These are phyloP conservation scores for Lumnitzera racemosa DNA, from an alignment of 345 rosid species.

Conservation along the genomic window DNA sequence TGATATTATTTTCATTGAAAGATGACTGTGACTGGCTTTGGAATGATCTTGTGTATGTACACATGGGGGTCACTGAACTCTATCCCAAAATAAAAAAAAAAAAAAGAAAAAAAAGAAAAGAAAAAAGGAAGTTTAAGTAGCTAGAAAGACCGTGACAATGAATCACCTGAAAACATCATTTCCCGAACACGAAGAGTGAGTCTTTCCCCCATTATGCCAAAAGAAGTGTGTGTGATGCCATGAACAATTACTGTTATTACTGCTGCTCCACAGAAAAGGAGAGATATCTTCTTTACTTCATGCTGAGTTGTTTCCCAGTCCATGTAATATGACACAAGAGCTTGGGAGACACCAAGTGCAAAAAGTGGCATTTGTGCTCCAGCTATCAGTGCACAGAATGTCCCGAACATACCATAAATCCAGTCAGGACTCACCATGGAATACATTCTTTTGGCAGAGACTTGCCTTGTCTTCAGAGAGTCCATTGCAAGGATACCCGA, in stretches of 20 bases:
- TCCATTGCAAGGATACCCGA: conserved; percentile 39
- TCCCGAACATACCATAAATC: conserved; percentile 69
- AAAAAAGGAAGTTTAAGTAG: not conserved
- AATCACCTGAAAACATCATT: conserved; percentile 66
- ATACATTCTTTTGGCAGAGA: conserved; percentile 55
- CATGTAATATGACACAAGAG: conserved; percentile 75
- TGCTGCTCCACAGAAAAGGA: conserved; percentile 63
- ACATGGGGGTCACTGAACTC: not conserved
- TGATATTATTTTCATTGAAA: not conserved
- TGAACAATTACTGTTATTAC: conserved; percentile 52
- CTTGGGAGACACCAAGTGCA: conserved; percentile 91
- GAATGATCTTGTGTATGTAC: not conserved
- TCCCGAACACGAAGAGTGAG: conserved; percentile 88
- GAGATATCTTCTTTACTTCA: conserved; percentile 69
- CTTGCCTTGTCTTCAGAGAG: conserved; percentile 23
- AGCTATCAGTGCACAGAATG: conserved; percentile 57
- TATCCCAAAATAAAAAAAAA: too few relatives aligned
- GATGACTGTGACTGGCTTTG: not conserved
- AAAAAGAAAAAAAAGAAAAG: too few relatives aligned
- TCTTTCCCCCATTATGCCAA: conserved; percentile 90
- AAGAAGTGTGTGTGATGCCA: conserved; percentile 58
- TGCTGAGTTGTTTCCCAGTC: conserved; percentile 64
- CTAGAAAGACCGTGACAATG: not conserved
- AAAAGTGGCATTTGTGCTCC: conserved; percentile 97
- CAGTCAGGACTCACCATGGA: conserved; percentile 87